Conservation (phyloP, 345 rosid genomes). For the Eucalyptus brandiana region DNA sequence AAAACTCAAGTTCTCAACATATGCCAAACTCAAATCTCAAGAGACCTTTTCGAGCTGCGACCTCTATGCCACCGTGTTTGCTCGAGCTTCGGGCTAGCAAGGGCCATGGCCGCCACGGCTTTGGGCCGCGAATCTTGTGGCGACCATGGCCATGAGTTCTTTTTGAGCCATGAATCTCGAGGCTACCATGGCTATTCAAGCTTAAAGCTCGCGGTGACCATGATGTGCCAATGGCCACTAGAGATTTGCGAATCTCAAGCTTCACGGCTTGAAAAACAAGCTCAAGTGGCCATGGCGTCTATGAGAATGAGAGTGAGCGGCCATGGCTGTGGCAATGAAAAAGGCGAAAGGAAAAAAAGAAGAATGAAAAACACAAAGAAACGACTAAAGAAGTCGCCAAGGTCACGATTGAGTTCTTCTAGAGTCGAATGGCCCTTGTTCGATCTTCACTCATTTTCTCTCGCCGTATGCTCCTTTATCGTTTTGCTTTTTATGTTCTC, state of each 20-base stretch:
- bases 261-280: background rate
- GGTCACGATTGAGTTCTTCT: too few relatives aligned
- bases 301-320: background rate
- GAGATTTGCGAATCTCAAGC: background rate
- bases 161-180: background rate
- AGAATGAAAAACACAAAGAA: background rate
- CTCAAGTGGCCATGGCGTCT: background rate
- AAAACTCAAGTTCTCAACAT: background rate
- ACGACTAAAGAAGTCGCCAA: background rate
- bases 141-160: background rate
- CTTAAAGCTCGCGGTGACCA: background rate
- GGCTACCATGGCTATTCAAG: background rate
- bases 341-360: background rate
- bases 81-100: background rate
- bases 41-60: background rate
- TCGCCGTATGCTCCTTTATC: background rate
- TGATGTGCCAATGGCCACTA: background rate
- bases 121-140: too few relatives aligned
- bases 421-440: too few relatives aligned
- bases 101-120: background rate
- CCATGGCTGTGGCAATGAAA: background rate
- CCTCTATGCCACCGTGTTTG: background rate
- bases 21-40: background rate
- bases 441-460: too few relatives aligned
- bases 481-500: background rate